Evolutionary conservation across 306 rosid species (phyloP), one percentile per base, ranked within the genome.

Genomic region (Luffa acutangula): DNA sequence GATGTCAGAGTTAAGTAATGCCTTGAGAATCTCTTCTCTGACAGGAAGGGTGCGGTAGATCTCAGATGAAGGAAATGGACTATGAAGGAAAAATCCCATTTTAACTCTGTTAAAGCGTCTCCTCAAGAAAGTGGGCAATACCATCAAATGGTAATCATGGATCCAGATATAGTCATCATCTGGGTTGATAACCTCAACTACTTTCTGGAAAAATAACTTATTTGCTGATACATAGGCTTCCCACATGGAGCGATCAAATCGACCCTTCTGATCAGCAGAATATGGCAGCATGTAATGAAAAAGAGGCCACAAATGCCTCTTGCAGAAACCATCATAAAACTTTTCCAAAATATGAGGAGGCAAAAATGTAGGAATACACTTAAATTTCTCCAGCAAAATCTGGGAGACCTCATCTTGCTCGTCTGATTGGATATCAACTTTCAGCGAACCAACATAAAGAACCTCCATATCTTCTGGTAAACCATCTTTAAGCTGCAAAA

Each of bases 101-200:
- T 86, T 90, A 73, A 90, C 90, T 85, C 90, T 80, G 87, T 89
- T 86, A 87, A 90, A 90, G 51, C 92, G 94, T 82, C 92, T 90
- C 81, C 94, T 90, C 72, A 92, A 77, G 79, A 90, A 89, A 60
- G 89, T 87, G 3, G 97, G 97, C 54, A 92, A 82, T 84, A 90
- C 97, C 97, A 92, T 92, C 88, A 92, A 87, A 85, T 92, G 97
- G 85, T 92, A 92, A 85, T 92, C 97, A 80, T 92, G 95, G 86
- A 92, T 87, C 97, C 94, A 91, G 75, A 91, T 86, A 82, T 85
- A 91, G 72, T 91, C 97, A 80, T 90, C 93, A 80, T 88, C 94
- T 3, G 94, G 97, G 87, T 86, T 92, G 83, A 92, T 86, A 81
- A 92, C 83, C 87, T 92, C 97, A 71, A 90, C 91, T 45, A 92